Percentiles rank a stretch among this genome's conserved stretches.
phyloP scores from a whole-genome alignment of 495 filamentous ascomycete genomes.

The Copromyces sp. region DNA sequence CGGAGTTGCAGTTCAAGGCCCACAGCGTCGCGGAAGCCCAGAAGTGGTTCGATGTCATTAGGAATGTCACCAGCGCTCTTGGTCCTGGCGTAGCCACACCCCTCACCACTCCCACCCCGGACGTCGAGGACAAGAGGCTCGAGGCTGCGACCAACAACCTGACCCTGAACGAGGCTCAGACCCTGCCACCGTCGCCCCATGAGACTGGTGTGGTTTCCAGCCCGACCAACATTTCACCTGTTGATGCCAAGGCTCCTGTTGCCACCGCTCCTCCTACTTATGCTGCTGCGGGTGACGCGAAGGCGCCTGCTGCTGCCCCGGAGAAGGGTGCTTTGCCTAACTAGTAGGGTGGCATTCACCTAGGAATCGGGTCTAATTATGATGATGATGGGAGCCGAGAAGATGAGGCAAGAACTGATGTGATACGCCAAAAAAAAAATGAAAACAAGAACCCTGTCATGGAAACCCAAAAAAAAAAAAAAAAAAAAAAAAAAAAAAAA shows the following conservation, averaged over 20 bases:
- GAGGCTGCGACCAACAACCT: conserved; percentile 5
- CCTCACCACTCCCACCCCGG: conserved; percentile 7
- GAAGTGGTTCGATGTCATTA: conserved; percentile 72
- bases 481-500: no score
- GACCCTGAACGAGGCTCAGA: conserved; percentile 3
- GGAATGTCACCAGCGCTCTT: conserved; percentile 32
- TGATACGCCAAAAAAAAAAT: neutral
- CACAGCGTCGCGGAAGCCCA: conserved; percentile 62
- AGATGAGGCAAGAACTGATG: neutral
- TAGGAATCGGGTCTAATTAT: conserved; percentile 2
- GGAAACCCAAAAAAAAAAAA: no score
- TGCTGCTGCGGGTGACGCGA: neutral
- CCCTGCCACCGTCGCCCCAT: conserved; percentile 7
- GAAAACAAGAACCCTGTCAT: neutral
- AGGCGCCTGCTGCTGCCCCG: conserved; percentile 9
- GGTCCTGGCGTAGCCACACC: conserved; percentile 15
- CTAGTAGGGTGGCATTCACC: conserved; percentile 18
- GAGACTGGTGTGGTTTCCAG: neutral
- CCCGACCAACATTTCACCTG: neutral
- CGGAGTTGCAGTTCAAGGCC: conserved; percentile 52
- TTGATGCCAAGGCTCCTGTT: neutral
- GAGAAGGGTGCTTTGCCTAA: conserved; percentile 28
- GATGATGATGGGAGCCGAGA: conserved; percentile 6
- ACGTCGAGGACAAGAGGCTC: conserved; percentile 10
- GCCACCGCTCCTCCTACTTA: neutral